Evolutionary conservation across 208 protist genomes (phyloP), one percentile per base, ranked within the genome.

Genomic region (Trypanosoma conorhini): DNA sequence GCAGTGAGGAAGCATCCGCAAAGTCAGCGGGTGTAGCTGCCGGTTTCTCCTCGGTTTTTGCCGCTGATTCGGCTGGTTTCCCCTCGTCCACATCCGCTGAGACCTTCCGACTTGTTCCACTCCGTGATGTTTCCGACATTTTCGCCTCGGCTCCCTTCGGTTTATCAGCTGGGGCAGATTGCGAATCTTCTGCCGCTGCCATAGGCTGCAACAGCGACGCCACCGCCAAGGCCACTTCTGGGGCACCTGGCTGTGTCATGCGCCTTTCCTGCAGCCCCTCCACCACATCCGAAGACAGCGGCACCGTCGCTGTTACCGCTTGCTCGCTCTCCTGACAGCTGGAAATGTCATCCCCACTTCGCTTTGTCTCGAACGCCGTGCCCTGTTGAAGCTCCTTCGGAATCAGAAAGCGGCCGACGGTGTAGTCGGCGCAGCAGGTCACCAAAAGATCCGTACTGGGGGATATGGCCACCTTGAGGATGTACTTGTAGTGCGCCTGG

Each of bases 401-500:
- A 30, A 96, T 68, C 19, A 80, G 1, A 72, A 85, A 93, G 28
- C 87, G 79, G 9, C 90, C 90, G 13, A 96, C 66, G 7, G 87
- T 91, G 84, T 96, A 93, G 57, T 96, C 90, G 19, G 87, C 90
- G 52, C 87, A 86, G 73, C 87, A 96, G 17, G 90, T 96, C 24
- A 91, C 73, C 21, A 96, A 68, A 19, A 92, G 58, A 62, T 88
- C 73, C 22, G 67, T 63, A 62, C 84, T 85, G 22, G 85, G 87
- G 0, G 86, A 86, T 26, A 96, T 93, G n/a, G 83, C 73, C 24
- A 92, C 86, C 30, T 87, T 87, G 19, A 96, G 79, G 51, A 96
- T 92, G 78, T 96, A 96, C 76, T 96, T 96, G 80, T 93, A 90
- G 67, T 96, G 90, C 35, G 89, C 85, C 77, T 92, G 85, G 33